Base-by-base conservation (phyloP, 192 early-diverging fungal species). In the Haplosporangium gracile region DNA sequence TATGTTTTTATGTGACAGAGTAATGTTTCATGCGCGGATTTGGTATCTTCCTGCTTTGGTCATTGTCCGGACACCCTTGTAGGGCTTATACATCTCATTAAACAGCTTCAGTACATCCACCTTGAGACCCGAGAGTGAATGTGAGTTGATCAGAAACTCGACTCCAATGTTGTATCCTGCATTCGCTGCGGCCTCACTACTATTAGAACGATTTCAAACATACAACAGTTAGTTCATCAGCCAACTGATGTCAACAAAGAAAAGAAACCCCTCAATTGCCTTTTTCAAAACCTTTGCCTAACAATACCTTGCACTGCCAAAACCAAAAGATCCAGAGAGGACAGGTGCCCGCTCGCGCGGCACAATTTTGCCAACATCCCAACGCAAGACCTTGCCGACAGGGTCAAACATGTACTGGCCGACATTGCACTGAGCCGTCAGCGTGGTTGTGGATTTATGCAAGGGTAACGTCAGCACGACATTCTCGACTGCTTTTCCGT, bases 81-180 rank as follows among this genome's bases (percentile, higher is more conserved):
- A 96, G 2, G 95, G 95, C 71, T 94, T 95, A 83, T 96, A 97
- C 8, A 78, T 78, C 85, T 97, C 96, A 82, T 93, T 91, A 71
- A 92, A 93, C 39, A 97, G 65, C 70, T 93, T 91, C 60, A 97
- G 85, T 40, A 85, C 88, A 78, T 95, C 95, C 24, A 97, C 94
- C 75, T 91, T 92, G 24, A 97, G 82, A 42, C 96, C 96, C 11
- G 95, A 93, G 22, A 92, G 81, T 29, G 95, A 90, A 81, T 91
- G 92, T 90, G 94, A 94, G 68, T 90, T 94, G 51, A 96, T 93
- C 73, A 92, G 83, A 72, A 95, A 95, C 43, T 95, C 93, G 16
- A 95, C 82, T 22, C 75, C 83, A n/a, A 96, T 89, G 39, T 93
- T 91, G 73, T 90, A 84, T 34, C 90, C 89, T 49, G 89, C 80